These are phyloP conservation scores for Coleophoma eucalyptorum DNA, from an alignment of 2,329 filamentous ascomycete species.

Conservation along the genomic window DNA sequence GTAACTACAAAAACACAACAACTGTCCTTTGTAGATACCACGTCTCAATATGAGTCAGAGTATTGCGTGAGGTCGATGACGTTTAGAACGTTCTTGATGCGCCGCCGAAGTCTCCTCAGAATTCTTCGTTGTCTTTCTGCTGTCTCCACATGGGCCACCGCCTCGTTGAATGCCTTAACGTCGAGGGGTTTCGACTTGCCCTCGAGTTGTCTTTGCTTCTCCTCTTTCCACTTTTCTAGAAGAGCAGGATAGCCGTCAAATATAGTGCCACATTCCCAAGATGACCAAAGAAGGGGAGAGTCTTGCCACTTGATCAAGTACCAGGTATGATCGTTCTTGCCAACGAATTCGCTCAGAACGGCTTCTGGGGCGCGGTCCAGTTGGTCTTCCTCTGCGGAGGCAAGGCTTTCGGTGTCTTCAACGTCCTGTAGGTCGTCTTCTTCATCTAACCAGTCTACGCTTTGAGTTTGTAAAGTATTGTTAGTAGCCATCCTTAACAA, in stretches of 20 bases:
- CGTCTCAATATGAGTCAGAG: constrained; percentile 15
- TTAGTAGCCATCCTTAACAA: constrained; percentile 14
- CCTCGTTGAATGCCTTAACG: constrained; percentile 20
- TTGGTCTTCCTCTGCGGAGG: constrained; percentile 24
- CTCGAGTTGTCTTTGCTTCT: constrained; percentile 21
- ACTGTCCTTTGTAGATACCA: constrained; percentile 8
- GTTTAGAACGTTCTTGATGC: constrained; percentile 19
- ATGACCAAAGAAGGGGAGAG: constrained; percentile 25
- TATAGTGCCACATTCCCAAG: constrained; percentile 22
- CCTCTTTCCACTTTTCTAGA: constrained; percentile 21
- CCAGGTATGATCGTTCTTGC: constrained; percentile 19
- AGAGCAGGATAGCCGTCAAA: constrained; percentile 19
- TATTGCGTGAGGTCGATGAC: constrained; percentile 14
- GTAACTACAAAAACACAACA: background rate
- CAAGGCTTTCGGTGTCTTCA: constrained; percentile 24
- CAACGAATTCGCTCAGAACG: constrained; percentile 22
- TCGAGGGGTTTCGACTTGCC: constrained; percentile 26
- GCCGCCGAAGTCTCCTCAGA: constrained; percentile 23
- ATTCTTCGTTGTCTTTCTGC: constrained; percentile 20
- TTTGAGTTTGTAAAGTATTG: constrained; percentile 3
- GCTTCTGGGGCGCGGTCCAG: constrained; percentile 24
- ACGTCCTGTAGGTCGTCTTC: constrained; percentile 17
- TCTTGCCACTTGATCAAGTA: constrained; percentile 30
- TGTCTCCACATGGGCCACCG: constrained; percentile 17
- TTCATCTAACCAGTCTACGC: constrained; percentile 12